Evolutionary conservation across 768 basidiomycete species (phyloP), one percentile per base, ranked within the genome.

Genomic region (Russula virescens): DNA sequence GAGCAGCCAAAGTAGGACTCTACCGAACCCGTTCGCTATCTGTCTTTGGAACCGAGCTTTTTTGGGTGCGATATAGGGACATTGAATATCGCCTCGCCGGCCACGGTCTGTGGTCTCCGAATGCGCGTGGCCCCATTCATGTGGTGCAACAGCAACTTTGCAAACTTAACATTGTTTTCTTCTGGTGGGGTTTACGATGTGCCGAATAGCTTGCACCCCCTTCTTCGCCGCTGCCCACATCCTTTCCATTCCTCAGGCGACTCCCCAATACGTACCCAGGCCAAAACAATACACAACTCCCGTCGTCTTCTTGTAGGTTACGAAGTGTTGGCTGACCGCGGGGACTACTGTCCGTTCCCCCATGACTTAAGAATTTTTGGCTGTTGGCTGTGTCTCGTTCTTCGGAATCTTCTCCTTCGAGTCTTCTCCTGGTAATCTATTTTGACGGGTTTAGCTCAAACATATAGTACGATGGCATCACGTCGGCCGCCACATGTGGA

Each of bases 11-110:
- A 21, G 28, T 46, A 16, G 45, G 45, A 28, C 28, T 28, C 55
- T 28, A 57, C 46, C 55, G 55, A 57, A 34, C 55, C 31, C 45
- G 45, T 47, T 35, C 55, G 21, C n/a, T n/a, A 19, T 46, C 55
- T 38, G 26, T 45, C 42, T 47, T n/a, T 46, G 31, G 45, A 45
- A 28, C 55, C 26, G 55, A n/a, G 28, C 55, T 3, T 45, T 31
- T 21, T 26, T 14, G 38, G 45, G 23, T 34, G 55, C 23, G 21
- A 56, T 47, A 45, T 34, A n/a, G 45, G 55, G 55, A 47, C 34
- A 16, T 47, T 31, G 28, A 19, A 47, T n/a, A n/a, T 46, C 8
- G 45, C 42, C 42, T n/a, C n/a, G n/a, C n/a, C n/a, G n/a, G 42
- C 16, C 42, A 19, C 31, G 45, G 55, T 25, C 28, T 31, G 43